phyloP scores from a whole-genome alignment of 2,329 filamentous ascomycete genomes.

The Colletotrichum melonis region DNA sequence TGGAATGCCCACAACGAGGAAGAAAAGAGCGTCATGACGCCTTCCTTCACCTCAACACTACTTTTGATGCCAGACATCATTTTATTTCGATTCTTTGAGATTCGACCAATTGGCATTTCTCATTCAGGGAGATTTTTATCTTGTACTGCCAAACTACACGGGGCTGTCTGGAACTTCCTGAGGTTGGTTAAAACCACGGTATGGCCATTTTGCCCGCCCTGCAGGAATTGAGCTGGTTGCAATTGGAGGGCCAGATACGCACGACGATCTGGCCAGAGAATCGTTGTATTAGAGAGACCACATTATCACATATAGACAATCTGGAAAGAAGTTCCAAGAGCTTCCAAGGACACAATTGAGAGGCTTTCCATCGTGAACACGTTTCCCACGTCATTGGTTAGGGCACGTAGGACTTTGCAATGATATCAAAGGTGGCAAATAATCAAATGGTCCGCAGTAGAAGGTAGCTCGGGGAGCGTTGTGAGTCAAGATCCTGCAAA shows the following conservation, averaged over 20 bases:
- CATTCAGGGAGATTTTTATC: slow-evolving; percentile 1
- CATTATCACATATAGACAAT: not conserved
- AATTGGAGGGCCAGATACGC: not conserved
- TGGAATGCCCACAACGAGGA: not conserved
- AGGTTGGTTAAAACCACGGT: slow-evolving; percentile 1
- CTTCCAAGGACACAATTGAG: not conserved
- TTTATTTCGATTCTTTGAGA: not conserved
- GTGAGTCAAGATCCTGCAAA: slow-evolving; percentile 13
- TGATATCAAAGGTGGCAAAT: slow-evolving; percentile 7
- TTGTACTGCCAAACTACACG: not conserved
- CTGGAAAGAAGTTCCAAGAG: not conserved
- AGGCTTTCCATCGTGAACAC: too few species aligned
- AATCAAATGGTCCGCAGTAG: not conserved
- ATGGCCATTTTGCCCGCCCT: slow-evolving; percentile 9
- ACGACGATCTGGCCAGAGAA: not conserved
- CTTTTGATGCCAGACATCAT: slow-evolving; percentile 12
- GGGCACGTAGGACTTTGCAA: too few species aligned
- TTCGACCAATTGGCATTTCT: slow-evolving; percentile 19
- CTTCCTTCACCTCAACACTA: not conserved
- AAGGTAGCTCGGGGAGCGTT: not conserved
- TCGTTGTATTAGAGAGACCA: not conserved
- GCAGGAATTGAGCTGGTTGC: slow-evolving; percentile 31
- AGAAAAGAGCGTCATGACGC: not conserved
- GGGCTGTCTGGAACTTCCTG: slow-evolving; percentile 15
- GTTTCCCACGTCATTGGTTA: not conserved